A percentile compares a stretch with the other conserved stretches of the same genome.
Evolutionary conservation across 2,329 filamentous ascomycete species (phyloP).

Genomic region (Mycosphaerella sp.): DNA sequence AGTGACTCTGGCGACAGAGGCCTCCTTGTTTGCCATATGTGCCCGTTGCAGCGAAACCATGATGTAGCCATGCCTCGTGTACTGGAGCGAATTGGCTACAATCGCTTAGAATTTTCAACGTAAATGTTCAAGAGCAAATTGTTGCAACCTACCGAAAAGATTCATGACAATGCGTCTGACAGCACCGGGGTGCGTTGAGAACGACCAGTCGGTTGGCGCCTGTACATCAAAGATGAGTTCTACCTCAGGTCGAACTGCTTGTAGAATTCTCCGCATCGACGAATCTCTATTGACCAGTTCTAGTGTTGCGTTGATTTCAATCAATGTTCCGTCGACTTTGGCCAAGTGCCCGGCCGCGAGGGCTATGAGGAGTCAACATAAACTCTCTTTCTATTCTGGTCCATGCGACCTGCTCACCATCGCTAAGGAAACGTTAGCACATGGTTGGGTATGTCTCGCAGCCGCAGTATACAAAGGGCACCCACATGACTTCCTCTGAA

Average conservation of each 20-base stretch:
- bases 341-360: slow-evolving; percentile 16
- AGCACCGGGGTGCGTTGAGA: slow-evolving; percentile 33
- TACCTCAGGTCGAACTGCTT: slow-evolving; percentile 18
- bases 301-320: slow-evolving; percentile 1
- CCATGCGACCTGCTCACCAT: no score
- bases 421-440: no score
- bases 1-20: slow-evolving; percentile 5
- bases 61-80: slow-evolving; percentile 40
- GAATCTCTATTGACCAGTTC: slow-evolving; percentile 1
- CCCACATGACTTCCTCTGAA: slow-evolving; percentile 17
- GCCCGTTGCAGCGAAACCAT: slow-evolving; percentile 24
- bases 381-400: no score
- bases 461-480: no score
- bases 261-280: slow-evolving; percentile 15
- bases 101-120: slow-evolving; percentile 13
- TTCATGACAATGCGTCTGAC: slow-evolving; percentile 45
- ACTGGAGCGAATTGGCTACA: slow-evolving; percentile 42
- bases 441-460: no score
- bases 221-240: slow-evolving; percentile 38
- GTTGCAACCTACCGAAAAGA: slow-evolving; percentile 33
- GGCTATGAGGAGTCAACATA: no score
- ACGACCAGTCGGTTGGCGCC: slow-evolving; percentile 20
- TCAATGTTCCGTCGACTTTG: slow-evolving; percentile 12
- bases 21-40: not conserved
- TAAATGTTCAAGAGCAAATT: slow-evolving; percentile 41